These are phyloP conservation scores for Pleurostoma richardsiae DNA, from an alignment of 2,329 filamentous ascomycete species.

Conservation along the genomic window DNA sequence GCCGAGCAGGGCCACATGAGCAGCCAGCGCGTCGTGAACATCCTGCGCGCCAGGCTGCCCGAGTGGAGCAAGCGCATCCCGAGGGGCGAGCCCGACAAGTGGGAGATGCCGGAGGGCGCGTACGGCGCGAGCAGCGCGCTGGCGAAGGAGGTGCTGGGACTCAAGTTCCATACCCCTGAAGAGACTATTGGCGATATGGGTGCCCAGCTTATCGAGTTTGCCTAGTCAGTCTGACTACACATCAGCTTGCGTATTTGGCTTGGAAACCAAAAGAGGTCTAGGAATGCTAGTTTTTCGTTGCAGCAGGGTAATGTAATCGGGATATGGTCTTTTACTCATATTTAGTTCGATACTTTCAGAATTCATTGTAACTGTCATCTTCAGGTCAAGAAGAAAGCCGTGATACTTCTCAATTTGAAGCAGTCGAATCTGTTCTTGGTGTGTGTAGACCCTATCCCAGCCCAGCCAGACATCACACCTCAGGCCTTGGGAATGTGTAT, in stretches of 20 bases:
- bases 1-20: conserved; percentile 7
- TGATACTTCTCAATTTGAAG: too few species aligned
- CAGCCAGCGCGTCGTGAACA: neutral
- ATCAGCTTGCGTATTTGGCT: too few species aligned
- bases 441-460: too few species aligned
- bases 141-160: neutral
- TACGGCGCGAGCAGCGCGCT: neutral
- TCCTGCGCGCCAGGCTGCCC: neutral
- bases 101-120: neutral
- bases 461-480: neutral
- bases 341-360: too few species aligned
- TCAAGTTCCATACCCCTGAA: neutral
- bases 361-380: too few species aligned
- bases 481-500: conserved; percentile 21
- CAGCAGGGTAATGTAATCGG: too few species aligned
- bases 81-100: neutral
- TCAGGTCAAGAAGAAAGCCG: too few species aligned
- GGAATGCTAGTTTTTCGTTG: too few species aligned
- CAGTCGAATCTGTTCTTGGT: too few species aligned
- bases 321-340: too few species aligned
- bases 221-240: too few species aligned
- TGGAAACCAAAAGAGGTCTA: too few species aligned
- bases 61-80: neutral
- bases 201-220: neutral
- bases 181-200: neutral